Evolutionary conservation across 2,329 filamentous ascomycete genomes (phyloP), one percentile per base, ranked within the genome.

Genomic region (Fusarium verticillioides): DNA sequence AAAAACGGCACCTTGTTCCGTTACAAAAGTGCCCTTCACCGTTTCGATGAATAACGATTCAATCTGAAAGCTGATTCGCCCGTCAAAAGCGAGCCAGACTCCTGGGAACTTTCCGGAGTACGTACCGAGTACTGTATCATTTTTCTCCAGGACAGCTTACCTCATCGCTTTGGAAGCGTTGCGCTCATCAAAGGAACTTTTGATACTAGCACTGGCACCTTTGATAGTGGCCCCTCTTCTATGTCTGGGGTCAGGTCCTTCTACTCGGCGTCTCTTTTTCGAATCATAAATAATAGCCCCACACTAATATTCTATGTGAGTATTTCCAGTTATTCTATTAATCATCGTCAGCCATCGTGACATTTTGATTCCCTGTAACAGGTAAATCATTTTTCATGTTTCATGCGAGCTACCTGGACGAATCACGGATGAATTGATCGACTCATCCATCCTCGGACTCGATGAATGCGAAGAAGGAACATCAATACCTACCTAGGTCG

Each of bases 121-220:
- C 60, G 71, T 69, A 18, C 34, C 7, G 28, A 13, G 15, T 18
- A 36, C 16, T 37, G 36, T 36, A 74, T 40, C 39, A 34, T 40
- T 26, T 30, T 49, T 32, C 37, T 49, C 16, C 21, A 47, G 34
- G 26, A 40, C 50, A 47, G 66, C 66, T 69, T 69, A 70, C 66
- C 52, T 69, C 66, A 69, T 65, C 52, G 50, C 46, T 43, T 40
- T 37, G 21, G 26, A 43, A 47, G 61, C 56, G 32, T 42, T 60
- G 30, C 53, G 28, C 36, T 49, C 52, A 30, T 36, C 40, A 66
- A 53, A 77, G 77, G 77, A 78, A 78, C 77, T 78, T 78, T 78
- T 78, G 77, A 66, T 61, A 53, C 58, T 47, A 63, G 61, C 74
- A 67, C 77, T 77, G 77, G 77, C 63, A 78, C 77, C 76, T 78